Percentiles rank a stretch among this genome's conserved stretches.
phyloP scores from a whole-genome alignment of 306 rosid species.

The Acacia acuminata region DNA sequence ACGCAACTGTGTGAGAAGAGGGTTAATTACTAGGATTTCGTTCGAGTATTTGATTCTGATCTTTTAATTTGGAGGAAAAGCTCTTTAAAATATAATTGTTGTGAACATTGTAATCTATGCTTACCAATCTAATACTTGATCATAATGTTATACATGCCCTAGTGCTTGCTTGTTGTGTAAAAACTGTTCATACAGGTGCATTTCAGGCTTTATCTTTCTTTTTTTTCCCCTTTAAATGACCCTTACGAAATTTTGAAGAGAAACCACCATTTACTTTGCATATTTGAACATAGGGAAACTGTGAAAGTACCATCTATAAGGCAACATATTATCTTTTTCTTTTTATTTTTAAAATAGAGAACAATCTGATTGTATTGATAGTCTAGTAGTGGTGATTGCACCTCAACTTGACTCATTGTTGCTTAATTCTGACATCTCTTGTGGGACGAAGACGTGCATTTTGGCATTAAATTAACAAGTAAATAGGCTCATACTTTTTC shows the following conservation, averaged over 20 bases:
- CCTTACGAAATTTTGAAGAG: not conserved
- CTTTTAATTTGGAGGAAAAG: not conserved
- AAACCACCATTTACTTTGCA: too few relatives aligned
- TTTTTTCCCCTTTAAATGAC: not conserved
- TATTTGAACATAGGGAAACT: slow-evolving; percentile 9
- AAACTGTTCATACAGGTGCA: not conserved
- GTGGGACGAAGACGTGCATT: not conserved
- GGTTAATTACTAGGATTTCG: not conserved
- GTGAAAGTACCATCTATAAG: slow-evolving; percentile 12
- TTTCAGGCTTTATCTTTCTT: not conserved
- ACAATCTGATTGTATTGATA: not conserved
- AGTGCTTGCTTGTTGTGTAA: not conserved
- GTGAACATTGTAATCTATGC: slow-evolving; percentile 1
- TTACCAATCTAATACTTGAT: not conserved
- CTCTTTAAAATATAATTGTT: slow-evolving; percentile 13
- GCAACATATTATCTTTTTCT: not conserved
- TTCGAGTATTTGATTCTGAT: not conserved
- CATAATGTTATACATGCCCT: too few relatives aligned
- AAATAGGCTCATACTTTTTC: not conserved
- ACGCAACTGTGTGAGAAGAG: not conserved
- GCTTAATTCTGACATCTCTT: not conserved
- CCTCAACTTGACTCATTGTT: not conserved
- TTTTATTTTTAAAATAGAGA: not conserved
- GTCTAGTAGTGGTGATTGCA: not conserved
- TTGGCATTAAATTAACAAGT: not conserved